Conservation (phyloP, 2,329 filamentous ascomycete species). For the Ophiostoma triangulosporum region DNA sequence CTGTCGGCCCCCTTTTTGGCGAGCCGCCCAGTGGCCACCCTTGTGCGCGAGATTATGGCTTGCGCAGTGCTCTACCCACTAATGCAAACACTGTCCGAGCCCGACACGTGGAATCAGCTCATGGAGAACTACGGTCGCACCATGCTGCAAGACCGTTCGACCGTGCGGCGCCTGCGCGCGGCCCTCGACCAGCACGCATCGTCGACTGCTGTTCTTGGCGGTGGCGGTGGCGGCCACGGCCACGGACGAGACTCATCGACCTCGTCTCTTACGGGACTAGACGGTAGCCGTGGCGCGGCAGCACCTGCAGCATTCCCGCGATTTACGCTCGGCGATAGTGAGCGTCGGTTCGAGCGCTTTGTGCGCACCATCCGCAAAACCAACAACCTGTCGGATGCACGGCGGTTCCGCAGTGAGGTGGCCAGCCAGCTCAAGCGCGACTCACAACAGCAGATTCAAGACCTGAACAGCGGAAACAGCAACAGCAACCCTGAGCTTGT, state of each 20-base stretch:
- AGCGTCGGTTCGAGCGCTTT: constrained; percentile 88
- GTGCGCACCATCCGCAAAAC: constrained; percentile 79
- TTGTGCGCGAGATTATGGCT: constrained; percentile 81
- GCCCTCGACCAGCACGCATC: constrained; percentile 89
- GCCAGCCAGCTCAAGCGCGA: constrained; percentile 85
- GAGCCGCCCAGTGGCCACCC: constrained; percentile 65
- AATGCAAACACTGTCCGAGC: constrained; percentile 68
- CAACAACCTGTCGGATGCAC: constrained; percentile 82
- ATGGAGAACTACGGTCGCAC: constrained; percentile 81
- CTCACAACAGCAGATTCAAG: constrained; percentile 46
- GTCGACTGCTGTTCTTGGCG: constrained; percentile 33
- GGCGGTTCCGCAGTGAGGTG: constrained; percentile 82
- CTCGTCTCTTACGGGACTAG: background rate
- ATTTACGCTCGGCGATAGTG: constrained; percentile 68
- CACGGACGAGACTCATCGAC: background rate
- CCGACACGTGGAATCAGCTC: constrained; percentile 94
- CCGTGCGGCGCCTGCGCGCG: constrained; percentile 78
- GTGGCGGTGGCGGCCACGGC: background rate
- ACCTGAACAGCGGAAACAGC: constrained; percentile 1
- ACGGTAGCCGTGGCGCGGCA: background rate
- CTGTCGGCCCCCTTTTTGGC: constrained; percentile 61
- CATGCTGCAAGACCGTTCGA: constrained; percentile 88
- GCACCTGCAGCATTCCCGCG: constrained; percentile 50
- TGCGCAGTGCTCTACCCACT: constrained; percentile 82
- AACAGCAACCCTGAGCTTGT: constrained; percentile 50